A percentile compares a stretch with the other conserved stretches of the same genome.
These are phyloP conservation scores for Cryptosporidium viatorum DNA, from an alignment of 169 alveolate genomes.

Conservation along the genomic window DNA sequence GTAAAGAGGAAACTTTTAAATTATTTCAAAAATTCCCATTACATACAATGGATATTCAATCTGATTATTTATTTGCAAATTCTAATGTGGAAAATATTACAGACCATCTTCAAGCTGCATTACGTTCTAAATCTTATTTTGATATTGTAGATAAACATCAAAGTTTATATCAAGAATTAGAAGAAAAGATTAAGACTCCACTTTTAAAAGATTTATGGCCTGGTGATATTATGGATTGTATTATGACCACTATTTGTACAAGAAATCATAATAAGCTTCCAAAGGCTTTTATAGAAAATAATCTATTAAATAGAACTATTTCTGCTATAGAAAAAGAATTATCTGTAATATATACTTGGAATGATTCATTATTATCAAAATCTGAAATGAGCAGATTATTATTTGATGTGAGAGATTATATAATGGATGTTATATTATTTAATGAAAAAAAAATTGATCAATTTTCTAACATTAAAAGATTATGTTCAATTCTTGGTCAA, in stretches of 20 bases:
- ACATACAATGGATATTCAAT: slow-evolving; percentile 72
- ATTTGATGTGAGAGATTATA: slow-evolving; percentile 50
- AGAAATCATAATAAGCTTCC: slow-evolving; percentile 60
- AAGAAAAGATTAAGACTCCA: slow-evolving; percentile 21
- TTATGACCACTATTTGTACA: slow-evolving; percentile 71
- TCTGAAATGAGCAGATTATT: slow-evolving; percentile 71
- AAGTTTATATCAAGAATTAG: slow-evolving; percentile 42
- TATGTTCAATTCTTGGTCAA: neutral
- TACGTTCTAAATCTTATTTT: slow-evolving; percentile 35
- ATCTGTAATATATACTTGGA: slow-evolving; percentile 60
- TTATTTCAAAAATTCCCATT: slow-evolving; percentile 52
- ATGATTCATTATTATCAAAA: slow-evolving; percentile 50
- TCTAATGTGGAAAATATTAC: slow-evolving; percentile 62
- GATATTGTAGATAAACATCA: slow-evolving; percentile 45
- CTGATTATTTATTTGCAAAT: slow-evolving; percentile 70
- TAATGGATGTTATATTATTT: slow-evolving; percentile 7
- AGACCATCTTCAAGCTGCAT: slow-evolving; percentile 43
- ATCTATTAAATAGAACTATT: slow-evolving; percentile 66
- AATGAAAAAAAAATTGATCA: slow-evolving; percentile 8
- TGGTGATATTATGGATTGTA: slow-evolving; percentile 72
- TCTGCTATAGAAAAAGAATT: slow-evolving; percentile 67
- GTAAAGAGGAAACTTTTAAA: slow-evolving; percentile 34
- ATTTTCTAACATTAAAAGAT: neutral
- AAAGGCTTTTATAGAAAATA: slow-evolving; percentile 33
- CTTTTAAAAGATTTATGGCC: slow-evolving; percentile 64